Conservation (phyloP, 192 early-diverging fungal species). For the Backusella morwellensis region DNA sequence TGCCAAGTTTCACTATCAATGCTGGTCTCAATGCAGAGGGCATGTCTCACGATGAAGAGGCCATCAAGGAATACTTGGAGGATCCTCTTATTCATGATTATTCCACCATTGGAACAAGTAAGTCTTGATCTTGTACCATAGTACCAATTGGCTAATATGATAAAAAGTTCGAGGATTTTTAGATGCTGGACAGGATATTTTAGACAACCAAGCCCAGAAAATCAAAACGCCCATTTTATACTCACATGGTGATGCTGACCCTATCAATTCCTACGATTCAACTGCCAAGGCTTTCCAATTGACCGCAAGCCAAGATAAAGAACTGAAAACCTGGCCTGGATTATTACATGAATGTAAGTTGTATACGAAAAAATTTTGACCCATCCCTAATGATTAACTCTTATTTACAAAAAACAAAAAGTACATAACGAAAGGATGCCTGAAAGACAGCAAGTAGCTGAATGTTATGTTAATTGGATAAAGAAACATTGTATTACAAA, state of each 20-base stretch:
- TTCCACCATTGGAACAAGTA: constrained; percentile 41
- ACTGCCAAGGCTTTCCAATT: constrained; percentile 40
- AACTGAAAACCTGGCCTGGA: constrained; percentile 25
- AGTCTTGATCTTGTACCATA: not conserved
- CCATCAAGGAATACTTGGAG: constrained; percentile 44
- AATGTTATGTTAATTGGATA: not conserved
- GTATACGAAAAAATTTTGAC: not conserved
- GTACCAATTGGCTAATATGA: not conserved
- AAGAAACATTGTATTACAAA: not conserved
- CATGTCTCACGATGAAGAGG: constrained; percentile 43
- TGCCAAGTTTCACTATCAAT: constrained; percentile 42
- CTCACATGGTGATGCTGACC: constrained; percentile 50
- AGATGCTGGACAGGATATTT: constrained; percentile 42
- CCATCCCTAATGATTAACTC: not conserved
- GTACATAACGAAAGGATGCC: not conserved
- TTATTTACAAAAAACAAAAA: not conserved
- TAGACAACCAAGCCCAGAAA: constrained; percentile 29
- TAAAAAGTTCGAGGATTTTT: constrained; percentile 27
- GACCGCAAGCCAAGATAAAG: constrained; percentile 40
- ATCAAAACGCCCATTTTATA: constrained; percentile 52
- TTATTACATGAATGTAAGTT: constrained; percentile 42
- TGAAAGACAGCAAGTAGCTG: not conserved
- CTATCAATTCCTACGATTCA: constrained; percentile 34
- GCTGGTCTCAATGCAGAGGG: constrained; percentile 37
- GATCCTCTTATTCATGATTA: constrained; percentile 59